phyloP scores from a whole-genome alignment of 306 rosid species.

The Trichosanthes cucumerina region DNA sequence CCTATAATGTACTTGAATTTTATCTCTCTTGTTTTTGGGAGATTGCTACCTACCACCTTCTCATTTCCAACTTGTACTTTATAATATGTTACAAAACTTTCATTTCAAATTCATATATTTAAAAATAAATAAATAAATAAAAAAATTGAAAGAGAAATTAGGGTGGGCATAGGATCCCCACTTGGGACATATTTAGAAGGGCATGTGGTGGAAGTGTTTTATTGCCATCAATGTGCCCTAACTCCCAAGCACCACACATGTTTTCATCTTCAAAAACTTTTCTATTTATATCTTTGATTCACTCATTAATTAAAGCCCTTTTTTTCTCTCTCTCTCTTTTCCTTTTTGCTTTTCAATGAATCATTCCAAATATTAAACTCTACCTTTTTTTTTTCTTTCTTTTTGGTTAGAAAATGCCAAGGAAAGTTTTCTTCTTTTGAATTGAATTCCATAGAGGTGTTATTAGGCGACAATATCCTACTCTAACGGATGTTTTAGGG shows the following conservation, averaged over 20 bases:
- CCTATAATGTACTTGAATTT: background rate
- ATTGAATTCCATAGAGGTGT: background rate
- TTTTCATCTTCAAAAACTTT: background rate
- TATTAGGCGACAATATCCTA: background rate
- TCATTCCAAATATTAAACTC: background rate
- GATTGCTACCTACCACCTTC: background rate
- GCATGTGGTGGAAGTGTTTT: slow-evolving; percentile 3
- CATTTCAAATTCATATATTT: background rate
- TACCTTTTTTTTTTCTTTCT: background rate
- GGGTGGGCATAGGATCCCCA: background rate
- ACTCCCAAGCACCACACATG: slow-evolving; percentile 14
- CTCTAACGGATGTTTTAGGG: background rate
- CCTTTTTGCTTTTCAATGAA: background rate
- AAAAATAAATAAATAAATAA: background rate
- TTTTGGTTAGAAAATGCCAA: background rate
- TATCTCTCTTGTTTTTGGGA: background rate
- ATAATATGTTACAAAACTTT: background rate
- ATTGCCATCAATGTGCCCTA: slow-evolving; percentile 16
- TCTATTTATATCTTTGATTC: background rate
- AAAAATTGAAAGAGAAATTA: background rate
- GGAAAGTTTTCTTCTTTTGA: background rate
- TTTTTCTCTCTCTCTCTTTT: too few relatives aligned
- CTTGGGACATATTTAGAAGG: background rate
- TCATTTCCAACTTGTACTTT: background rate
- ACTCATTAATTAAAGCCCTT: background rate